These are phyloP conservation scores for Globisporangium cederbergense DNA, from an alignment of 352 stramenopile species.

Conservation along the genomic window DNA sequence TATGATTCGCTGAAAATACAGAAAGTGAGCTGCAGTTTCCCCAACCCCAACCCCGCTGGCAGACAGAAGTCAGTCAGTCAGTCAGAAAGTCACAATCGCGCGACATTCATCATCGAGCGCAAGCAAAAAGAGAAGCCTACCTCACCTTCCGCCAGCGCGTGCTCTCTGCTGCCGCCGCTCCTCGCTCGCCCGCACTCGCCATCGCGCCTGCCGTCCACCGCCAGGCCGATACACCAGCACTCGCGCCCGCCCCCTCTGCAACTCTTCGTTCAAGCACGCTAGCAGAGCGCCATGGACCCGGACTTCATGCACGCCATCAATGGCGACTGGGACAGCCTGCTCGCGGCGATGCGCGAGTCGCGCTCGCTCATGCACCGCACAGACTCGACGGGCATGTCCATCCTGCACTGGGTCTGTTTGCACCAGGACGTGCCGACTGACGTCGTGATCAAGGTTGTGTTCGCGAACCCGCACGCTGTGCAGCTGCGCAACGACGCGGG, in stretches of 20 bases:
- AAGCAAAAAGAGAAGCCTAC: conserved; percentile 1
- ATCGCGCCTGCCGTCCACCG: not conserved
- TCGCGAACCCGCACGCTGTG: conserved; percentile 71
- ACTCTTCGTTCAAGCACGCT: no score
- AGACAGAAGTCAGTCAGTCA: not conserved
- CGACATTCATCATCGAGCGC: conserved; percentile 6
- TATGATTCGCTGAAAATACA: no score
- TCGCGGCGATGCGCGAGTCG: conserved; percentile 60
- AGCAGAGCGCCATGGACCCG: conserved; percentile 42
- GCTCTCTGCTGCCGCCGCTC: conserved; percentile 1
- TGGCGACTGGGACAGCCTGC: conserved; percentile 73
- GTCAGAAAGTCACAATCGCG: conserved; percentile 3
- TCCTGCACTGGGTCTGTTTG: conserved; percentile 79
- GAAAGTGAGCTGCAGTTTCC: no score
- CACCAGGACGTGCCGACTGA: conserved; percentile 72
- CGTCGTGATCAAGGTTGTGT: conserved; percentile 77
- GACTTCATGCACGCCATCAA: conserved; percentile 80
- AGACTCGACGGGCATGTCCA: conserved; percentile 69
- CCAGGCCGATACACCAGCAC: no score
- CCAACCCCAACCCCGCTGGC: not conserved
- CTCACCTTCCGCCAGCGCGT: not conserved
- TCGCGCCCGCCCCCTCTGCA: not conserved
- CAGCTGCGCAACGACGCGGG: conserved; percentile 72
- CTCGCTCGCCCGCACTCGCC: not conserved
- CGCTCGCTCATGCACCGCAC: conserved; percentile 52